Conservation (phyloP, 257 asterid species). For the Solanum virginianum region DNA sequence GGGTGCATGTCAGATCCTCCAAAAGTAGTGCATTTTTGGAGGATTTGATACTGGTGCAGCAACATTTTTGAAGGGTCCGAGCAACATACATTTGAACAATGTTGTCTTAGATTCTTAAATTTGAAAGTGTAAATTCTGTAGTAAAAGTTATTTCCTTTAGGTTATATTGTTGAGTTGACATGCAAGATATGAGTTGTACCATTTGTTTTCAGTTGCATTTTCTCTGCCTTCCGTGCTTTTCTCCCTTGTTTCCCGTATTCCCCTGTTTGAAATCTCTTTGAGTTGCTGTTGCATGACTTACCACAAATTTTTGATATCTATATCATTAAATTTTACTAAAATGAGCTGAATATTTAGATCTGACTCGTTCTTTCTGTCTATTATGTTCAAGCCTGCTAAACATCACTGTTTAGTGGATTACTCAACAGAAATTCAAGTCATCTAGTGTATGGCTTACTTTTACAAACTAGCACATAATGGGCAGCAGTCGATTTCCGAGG, state of each 20-base stretch:
- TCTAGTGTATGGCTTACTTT: slow-evolving; percentile 7
- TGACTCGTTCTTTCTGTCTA: background rate
- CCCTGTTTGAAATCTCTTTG: background rate
- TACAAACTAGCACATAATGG: slow-evolving; percentile 45
- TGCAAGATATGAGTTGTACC: background rate
- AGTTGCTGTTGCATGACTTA: background rate
- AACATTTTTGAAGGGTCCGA: background rate
- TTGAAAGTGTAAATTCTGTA: background rate
- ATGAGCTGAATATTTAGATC: background rate
- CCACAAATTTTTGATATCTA: background rate
- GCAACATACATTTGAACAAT: background rate
- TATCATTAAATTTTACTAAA: background rate
- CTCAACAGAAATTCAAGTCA: background rate
- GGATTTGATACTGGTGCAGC: background rate
- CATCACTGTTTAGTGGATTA: background rate
- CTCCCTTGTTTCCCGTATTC: background rate
- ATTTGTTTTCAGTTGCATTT: background rate
- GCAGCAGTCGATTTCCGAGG: slow-evolving; percentile 39
- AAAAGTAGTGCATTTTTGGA: background rate
- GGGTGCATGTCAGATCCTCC: background rate
- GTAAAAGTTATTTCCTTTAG: background rate
- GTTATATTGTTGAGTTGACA: background rate
- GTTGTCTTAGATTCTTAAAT: background rate
- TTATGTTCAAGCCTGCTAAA: background rate
- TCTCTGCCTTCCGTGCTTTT: background rate